Evolutionary conservation across 75 land plant genomes (phyloP), one percentile per base, ranked within the genome.

Genomic region (Azolla pinnata): DNA sequence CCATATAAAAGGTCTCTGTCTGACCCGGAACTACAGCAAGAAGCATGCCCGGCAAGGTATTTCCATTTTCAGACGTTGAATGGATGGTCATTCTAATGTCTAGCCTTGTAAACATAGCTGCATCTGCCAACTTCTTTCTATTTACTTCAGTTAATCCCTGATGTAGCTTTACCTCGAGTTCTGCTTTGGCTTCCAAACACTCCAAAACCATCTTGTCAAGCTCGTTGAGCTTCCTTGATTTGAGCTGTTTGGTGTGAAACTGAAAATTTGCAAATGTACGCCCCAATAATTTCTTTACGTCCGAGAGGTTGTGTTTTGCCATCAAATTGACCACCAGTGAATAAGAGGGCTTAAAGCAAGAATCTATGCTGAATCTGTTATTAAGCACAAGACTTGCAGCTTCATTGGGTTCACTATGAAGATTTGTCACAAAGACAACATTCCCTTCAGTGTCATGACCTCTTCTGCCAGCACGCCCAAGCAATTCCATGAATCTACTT

Each of bases 1-100:
- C 35, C 60, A 57, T 57, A 24, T 57, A 57, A 18, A 57, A 57
- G 20, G 19, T n/a, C 24, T 57, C 60, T 1, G 38, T 57, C 10
- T 3, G 40, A 33, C 60, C 60, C 26, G 60, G 60, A 57, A 57
- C 40, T 24, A 57, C 60, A 32, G 60, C 60, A 57, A 57, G 60
- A 18, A 57, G 60, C 17, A 57, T 21, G 26, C 38, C 60, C n/a
- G 60, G 60, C 32, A 57, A 31, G 40, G n/a, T 40, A 32, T 34
- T 34, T 8, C 35, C 16, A n/a, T 40, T 26, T 33, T 57, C 40
- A n/a, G 60, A 31, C 18, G 20, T 18, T 20, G 50, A 47, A 47
- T 47, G 20, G 4, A 16, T 47, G 50, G 50, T 20, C 50, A 47
- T 47, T 57, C 60, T 30, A 17, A 57, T 34, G 18, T 30, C 60